Percentiles rank a stretch among this genome's conserved stretches.
Conservation (phyloP, 345 rosid genomes). For the Clausena lansium region DNA sequence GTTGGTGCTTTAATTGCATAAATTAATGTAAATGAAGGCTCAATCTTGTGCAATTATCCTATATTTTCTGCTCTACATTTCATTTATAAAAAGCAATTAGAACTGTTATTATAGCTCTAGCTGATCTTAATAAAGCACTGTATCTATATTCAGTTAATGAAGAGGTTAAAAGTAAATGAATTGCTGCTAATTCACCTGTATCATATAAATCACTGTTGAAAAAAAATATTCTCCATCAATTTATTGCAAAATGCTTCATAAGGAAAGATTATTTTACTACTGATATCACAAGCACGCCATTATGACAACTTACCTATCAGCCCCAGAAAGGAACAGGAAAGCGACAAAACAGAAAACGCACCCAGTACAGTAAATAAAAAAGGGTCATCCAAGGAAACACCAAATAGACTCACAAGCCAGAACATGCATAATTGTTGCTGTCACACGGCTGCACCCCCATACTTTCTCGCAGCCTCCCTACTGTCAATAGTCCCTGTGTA, state of each 20-base stretch:
- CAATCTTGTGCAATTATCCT: no score
- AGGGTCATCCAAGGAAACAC: not conserved
- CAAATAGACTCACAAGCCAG: not conserved
- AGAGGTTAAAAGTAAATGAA: no score
- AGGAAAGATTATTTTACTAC: conserved; percentile 16
- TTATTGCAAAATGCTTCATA: not conserved
- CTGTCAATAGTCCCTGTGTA: conserved; percentile 24
- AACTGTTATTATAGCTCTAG: no score
- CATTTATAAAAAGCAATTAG: no score
- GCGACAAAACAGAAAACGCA: not conserved
- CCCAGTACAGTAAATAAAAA: not conserved
- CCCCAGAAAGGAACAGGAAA: not conserved
- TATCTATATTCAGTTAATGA: no score
- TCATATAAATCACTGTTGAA: no score
- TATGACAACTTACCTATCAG: not conserved
- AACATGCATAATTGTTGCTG: not conserved
- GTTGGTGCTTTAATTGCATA: no score
- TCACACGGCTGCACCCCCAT: conserved; percentile 25
- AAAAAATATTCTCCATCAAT: not conserved
- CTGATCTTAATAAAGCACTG: no score
- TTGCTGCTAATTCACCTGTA: no score
- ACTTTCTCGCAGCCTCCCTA: conserved; percentile 38
- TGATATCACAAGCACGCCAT: conserved; percentile 1
- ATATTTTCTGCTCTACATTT: no score
- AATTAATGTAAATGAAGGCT: no score